phyloP scores from a whole-genome alignment of 1,284 basidiomycete genomes.

The Pholiota adiposa region DNA sequence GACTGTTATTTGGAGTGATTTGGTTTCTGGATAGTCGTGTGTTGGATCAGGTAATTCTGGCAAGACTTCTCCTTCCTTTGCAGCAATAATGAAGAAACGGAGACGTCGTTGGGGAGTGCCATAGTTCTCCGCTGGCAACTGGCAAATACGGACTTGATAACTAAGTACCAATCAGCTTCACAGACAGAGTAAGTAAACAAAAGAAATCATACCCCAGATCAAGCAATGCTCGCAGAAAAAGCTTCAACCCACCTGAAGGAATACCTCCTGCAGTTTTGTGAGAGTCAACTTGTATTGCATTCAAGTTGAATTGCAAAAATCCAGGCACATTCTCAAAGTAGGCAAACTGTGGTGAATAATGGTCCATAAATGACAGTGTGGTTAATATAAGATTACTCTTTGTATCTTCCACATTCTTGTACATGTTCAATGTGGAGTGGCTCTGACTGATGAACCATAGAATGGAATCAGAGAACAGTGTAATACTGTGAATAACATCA shows the following conservation, averaged over 20 bases:
- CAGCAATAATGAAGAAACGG: slow-evolving; percentile 73
- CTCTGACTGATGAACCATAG: slow-evolving; percentile 45
- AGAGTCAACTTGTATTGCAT: slow-evolving; percentile 49
- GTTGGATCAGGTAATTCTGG: slow-evolving; percentile 72
- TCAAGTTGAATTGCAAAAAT: slow-evolving; percentile 61
- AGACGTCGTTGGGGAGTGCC: slow-evolving; percentile 72
- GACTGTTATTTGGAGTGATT: slow-evolving; percentile 52
- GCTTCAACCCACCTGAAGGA: slow-evolving; percentile 68
- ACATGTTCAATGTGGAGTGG: slow-evolving; percentile 62
- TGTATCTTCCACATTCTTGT: slow-evolving; percentile 50
- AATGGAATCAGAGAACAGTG: slow-evolving; percentile 4
- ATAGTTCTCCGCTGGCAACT: slow-evolving; percentile 74
- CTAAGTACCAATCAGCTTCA: slow-evolving; percentile 36
- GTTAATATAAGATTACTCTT: slow-evolving; percentile 62
- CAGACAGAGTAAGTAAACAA: slow-evolving; percentile 2
- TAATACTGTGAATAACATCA: no score
- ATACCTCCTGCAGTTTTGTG: slow-evolving; percentile 63
- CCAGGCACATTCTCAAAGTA: slow-evolving; percentile 78
- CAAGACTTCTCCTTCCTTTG: slow-evolving; percentile 52
- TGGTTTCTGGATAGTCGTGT: slow-evolving; percentile 57
- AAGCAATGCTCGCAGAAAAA: slow-evolving; percentile 58
- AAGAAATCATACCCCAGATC: slow-evolving; percentile 56
- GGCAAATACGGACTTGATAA: slow-evolving; percentile 67
- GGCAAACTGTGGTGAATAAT: slow-evolving; percentile 59
- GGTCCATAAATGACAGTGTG: slow-evolving; percentile 67